phyloP scores from a whole-genome alignment of 2,329 filamentous ascomycete species.

The Delphinella strobiligena region DNA sequence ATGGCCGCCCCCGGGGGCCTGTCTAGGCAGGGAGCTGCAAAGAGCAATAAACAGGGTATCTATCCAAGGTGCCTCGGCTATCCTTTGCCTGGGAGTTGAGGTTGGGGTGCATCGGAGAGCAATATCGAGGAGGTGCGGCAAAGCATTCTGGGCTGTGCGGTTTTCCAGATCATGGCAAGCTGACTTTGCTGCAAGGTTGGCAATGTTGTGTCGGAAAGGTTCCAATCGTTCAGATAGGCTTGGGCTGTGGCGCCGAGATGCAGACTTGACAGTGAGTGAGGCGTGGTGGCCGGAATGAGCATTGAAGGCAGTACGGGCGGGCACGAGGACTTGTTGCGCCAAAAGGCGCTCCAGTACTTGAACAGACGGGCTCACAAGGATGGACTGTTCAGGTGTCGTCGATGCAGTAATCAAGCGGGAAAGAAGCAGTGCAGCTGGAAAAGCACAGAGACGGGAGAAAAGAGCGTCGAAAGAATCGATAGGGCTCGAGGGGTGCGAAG shows the following conservation, averaged over 20 bases:
- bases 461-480: constrained; percentile 1
- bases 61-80: constrained; percentile 32
- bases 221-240: neutral
- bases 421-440: constrained; percentile 14
- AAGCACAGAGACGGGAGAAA: constrained; percentile 17
- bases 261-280: no score
- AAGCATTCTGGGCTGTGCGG: neutral
- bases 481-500: neutral
- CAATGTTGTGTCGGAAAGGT: constrained; percentile 4
- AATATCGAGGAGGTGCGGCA: constrained; percentile 25
- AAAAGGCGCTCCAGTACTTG: constrained; percentile 23
- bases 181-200: neutral
- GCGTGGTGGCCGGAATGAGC: neutral
- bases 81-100: constrained; percentile 26
- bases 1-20: constrained; percentile 11
- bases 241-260: no score
- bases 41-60: no score
- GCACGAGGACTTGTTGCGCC: constrained; percentile 30
- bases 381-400: neutral
- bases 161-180: neutral
- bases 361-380: neutral
- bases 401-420: neutral
- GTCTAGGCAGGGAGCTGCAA: constrained; percentile 23
- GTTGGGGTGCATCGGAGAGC: constrained; percentile 28
- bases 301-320: constrained; percentile 26